phyloP scores from a whole-genome alignment of 257 asterid species.

The Marsdenia floribunda region DNA sequence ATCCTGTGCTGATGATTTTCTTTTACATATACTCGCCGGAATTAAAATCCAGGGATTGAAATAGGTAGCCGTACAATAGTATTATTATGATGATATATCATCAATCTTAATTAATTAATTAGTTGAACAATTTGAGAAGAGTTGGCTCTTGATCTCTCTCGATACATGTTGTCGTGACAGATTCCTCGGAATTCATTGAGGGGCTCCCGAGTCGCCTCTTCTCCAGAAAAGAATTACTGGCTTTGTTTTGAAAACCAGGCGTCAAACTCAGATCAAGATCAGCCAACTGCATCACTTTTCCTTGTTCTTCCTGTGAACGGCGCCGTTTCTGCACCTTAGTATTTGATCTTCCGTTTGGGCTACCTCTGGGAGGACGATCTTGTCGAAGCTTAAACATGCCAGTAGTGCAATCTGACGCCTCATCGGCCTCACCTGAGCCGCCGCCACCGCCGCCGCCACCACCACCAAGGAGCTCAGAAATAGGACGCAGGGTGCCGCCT shows the following conservation, averaged over 20 bases:
- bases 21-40: constrained; percentile 48
- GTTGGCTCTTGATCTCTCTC: constrained; percentile 29
- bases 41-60: constrained; percentile 21
- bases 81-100: too few species aligned
- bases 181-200: constrained; percentile 73
- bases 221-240: constrained; percentile 22
- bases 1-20: constrained; percentile 60
- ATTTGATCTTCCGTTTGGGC: constrained; percentile 16
- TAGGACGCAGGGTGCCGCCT: constrained; percentile 52
- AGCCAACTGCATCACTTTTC: constrained; percentile 34
- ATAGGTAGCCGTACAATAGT: too few species aligned
- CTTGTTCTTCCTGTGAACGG: constrained; percentile 36
- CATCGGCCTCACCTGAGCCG: constrained; percentile 39
- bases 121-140: constrained; percentile 57
- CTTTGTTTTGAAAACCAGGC: constrained; percentile 31
- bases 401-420: constrained; percentile 43
- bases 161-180: constrained; percentile 57
- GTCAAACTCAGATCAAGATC: constrained; percentile 70
- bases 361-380: neutral
- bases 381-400: constrained; percentile 30
- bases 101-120: too few species aligned
- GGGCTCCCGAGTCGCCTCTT: constrained; percentile 62
- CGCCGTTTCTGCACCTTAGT: constrained; percentile 37
- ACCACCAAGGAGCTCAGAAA: constrained; percentile 30
- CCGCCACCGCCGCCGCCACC: constrained; percentile 20